Conservation (phyloP, 2,329 filamentous ascomycete genomes). For the Pezicula neosporulosa region DNA sequence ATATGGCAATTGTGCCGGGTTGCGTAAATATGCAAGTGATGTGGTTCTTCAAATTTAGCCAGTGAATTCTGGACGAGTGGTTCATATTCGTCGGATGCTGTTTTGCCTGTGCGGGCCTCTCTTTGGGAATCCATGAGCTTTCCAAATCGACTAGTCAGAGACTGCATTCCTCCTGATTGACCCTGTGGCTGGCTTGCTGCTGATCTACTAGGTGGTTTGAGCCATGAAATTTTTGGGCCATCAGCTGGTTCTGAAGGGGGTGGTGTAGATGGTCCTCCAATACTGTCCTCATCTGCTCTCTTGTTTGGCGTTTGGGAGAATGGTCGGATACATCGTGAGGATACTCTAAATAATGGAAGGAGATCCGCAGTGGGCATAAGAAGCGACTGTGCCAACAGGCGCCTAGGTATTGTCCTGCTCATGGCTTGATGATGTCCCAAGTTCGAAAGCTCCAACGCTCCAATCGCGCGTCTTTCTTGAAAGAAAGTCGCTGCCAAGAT, state of each 20-base stretch:
- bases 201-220: no score
- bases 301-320: conserved; percentile 30
- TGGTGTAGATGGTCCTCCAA: background rate
- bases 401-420: conserved; percentile 24
- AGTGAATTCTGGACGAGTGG: conserved; percentile 6
- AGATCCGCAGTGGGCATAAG: conserved; percentile 10
- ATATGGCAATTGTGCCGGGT: conserved; percentile 96
- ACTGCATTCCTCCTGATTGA: no score
- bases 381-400: conserved; percentile 25
- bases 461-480: conserved; percentile 4
- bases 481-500: conserved; percentile 22
- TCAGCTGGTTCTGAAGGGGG: background rate
- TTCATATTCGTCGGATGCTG: background rate
- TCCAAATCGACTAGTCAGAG: no score
- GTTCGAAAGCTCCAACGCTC: no score
- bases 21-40: conserved; percentile 82
- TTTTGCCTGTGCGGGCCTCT: background rate
- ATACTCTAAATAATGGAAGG: conserved; percentile 2
- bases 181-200: no score
- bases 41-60: conserved; percentile 53
- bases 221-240: background rate
- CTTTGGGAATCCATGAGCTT: no score
- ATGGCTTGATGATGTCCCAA: conserved; percentile 15
- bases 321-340: conserved; percentile 18
- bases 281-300: conserved; percentile 13